Evolutionary conservation across 2,329 filamentous ascomycete genomes (phyloP).

Genomic region (Fusarium euwallaceae): DNA sequence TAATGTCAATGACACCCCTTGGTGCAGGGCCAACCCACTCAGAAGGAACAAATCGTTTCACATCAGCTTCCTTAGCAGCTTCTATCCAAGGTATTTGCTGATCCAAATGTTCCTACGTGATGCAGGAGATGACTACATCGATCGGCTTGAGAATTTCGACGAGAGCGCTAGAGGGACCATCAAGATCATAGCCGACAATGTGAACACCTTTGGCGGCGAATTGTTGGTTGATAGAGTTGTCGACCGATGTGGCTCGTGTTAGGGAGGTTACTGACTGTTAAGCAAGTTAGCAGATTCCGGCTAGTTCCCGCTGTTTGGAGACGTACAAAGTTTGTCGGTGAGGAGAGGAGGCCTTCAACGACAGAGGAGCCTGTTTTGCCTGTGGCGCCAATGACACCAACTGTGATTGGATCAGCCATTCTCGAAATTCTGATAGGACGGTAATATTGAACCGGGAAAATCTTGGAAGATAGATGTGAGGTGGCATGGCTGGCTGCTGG

Average conservation of each 20-base stretch:
- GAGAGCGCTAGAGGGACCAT: not conserved
- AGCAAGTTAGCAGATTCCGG: not conserved
- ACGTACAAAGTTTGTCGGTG: not conserved
- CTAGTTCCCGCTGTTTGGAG: not conserved
- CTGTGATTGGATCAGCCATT: not conserved
- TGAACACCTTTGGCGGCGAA: not conserved
- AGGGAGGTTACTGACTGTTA: not conserved
- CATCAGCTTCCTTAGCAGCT: not conserved
- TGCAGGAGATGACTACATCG: not conserved
- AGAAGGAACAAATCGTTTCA: not conserved
- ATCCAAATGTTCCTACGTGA: not conserved
- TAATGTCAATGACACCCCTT: not conserved
- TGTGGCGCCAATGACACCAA: not conserved
- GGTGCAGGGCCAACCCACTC: not conserved
- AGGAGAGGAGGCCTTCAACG: not conserved
- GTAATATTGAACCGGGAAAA: not conserved
- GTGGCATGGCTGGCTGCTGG: not conserved
- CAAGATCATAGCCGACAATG: not conserved
- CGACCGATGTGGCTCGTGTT: not conserved
- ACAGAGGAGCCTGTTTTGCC: not conserved
- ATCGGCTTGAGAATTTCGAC: not conserved
- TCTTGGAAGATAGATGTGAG: not conserved
- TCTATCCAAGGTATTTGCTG: not conserved
- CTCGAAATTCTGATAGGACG: not conserved
- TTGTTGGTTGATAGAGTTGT: not conserved